These are phyloP conservation scores for Lasiodiplodia sp. DNA, from an alignment of 2,329 filamentous ascomycete species.

Conservation along the genomic window DNA sequence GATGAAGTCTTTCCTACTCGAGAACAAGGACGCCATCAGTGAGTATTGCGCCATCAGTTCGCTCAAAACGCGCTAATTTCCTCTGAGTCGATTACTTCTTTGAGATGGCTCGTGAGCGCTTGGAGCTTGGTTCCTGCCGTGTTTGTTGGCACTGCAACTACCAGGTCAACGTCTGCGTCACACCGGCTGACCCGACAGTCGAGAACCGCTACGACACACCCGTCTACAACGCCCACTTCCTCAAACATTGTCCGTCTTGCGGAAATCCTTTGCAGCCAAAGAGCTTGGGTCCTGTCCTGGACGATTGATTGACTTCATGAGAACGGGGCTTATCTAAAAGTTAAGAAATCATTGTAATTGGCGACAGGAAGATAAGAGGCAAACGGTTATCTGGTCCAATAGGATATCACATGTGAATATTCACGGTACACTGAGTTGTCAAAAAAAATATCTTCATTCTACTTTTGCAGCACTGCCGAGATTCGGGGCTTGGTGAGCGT, in stretches of 20 bases:
- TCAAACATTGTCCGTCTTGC: conserved; percentile 2
- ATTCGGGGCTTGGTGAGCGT: too few relatives aligned
- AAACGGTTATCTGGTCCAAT: background rate
- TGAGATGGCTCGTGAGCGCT: background rate
- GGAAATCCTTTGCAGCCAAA: background rate
- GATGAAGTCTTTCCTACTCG: background rate
- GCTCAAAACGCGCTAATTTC: background rate
- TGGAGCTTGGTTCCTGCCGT: conserved; percentile 3
- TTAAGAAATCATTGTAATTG: background rate
- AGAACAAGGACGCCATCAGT: background rate
- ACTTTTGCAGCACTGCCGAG: too few relatives aligned
- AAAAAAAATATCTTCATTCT: too few relatives aligned
- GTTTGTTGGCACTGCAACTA: conserved; percentile 17
- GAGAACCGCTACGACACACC: conserved; percentile 11
- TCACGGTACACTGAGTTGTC: too few relatives aligned
- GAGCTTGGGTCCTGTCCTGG: background rate
- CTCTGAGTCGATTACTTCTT: conserved; percentile 11
- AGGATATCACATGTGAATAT: too few relatives aligned
- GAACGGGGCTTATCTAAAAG: background rate
- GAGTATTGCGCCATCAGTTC: background rate
- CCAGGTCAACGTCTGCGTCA: conserved; percentile 8
- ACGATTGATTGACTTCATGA: background rate
- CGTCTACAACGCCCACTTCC: background rate
- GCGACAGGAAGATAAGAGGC: background rate
- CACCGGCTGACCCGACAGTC: conserved; percentile 5